These are phyloP conservation scores for Mycena filopes DNA, from an alignment of 768 basidiomycete species.

Conservation along the genomic window DNA sequence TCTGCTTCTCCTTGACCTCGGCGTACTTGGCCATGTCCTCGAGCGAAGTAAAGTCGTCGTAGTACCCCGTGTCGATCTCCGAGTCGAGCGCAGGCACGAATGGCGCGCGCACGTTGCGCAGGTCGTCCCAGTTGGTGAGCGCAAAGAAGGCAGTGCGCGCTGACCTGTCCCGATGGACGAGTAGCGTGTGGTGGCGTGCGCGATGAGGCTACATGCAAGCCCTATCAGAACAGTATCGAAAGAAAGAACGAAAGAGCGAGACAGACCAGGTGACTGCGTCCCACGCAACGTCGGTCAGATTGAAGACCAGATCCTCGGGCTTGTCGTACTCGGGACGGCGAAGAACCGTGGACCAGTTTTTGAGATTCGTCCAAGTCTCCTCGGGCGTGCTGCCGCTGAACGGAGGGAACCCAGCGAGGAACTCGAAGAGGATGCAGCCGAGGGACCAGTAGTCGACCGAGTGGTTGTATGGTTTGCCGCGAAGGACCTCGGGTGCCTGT, in stretches of 20 bases:
- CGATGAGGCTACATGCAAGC: slow-evolving; percentile 74
- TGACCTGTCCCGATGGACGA: slow-evolving; percentile 78
- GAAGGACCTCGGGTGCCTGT: slow-evolving; percentile 87
- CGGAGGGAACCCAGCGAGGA: slow-evolving; percentile 95
- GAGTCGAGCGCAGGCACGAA: slow-evolving; percentile 96
- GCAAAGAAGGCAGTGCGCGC: slow-evolving; percentile 87
- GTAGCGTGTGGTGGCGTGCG: slow-evolving; percentile 85
- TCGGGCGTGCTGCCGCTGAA: slow-evolving; percentile 96
- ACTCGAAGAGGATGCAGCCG: slow-evolving; percentile 98
- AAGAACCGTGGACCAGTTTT: slow-evolving; percentile 95
- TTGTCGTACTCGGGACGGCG: slow-evolving; percentile 95
- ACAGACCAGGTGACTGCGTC: slow-evolving; percentile 87
- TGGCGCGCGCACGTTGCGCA: slow-evolving; percentile 82
- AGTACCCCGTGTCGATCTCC: slow-evolving; percentile 95
- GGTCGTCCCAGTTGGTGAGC: slow-evolving; percentile 77
- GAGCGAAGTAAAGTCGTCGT: slow-evolving; percentile 87
- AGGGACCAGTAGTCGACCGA: slow-evolving; percentile 99
- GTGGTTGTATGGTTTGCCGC: slow-evolving; percentile 94
- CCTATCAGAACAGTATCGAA: slow-evolving; percentile 3
- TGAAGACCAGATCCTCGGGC: slow-evolving; percentile 97
- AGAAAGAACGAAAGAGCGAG: not conserved
- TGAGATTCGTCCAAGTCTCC: slow-evolving; percentile 99
- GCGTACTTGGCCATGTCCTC: slow-evolving; percentile 99
- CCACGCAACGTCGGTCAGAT: slow-evolving; percentile 93
- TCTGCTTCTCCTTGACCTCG: slow-evolving; percentile 97